Percentiles rank a stretch among this genome's conserved stretches.
These are phyloP conservation scores for Davidsoniella neocaledoniae DNA, from an alignment of 2,329 filamentous ascomycete species.

Conservation along the genomic window DNA sequence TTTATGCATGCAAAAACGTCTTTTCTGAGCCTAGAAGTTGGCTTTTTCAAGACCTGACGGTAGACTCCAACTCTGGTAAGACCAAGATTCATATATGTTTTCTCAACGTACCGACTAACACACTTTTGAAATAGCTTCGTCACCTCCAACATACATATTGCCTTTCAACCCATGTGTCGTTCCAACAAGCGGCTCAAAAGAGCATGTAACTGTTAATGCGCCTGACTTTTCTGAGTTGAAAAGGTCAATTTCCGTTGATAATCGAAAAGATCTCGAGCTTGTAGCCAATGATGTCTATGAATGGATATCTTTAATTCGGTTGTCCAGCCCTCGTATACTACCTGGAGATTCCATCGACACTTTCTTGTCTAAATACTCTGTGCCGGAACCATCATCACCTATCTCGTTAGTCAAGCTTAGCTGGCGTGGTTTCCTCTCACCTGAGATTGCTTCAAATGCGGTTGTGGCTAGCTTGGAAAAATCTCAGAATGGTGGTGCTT, in stretches of 20 bases:
- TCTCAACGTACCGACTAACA: neutral
- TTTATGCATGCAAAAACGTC: conserved; percentile 65
- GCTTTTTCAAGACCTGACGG: conserved; percentile 55
- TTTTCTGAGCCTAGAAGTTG: conserved; percentile 52
- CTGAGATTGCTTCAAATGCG: conserved; percentile 30
- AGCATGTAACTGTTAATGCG: no score
- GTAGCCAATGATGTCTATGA: conserved; percentile 50
- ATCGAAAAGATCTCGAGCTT: conserved; percentile 13
- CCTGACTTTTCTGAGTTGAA: no score
- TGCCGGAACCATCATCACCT: conserved; percentile 12
- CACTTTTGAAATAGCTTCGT: neutral
- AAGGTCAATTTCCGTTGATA: no score
- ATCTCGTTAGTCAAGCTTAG: conserved; percentile 30
- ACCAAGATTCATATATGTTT: neutral
- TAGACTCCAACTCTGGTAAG: neutral
- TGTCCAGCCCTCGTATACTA: conserved; percentile 47
- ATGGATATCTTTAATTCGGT: conserved; percentile 53
- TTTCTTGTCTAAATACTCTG: conserved; percentile 48
- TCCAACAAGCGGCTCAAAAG: neutral
- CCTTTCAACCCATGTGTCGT: conserved; percentile 14
- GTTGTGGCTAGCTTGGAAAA: neutral
- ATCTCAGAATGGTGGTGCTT: neutral
- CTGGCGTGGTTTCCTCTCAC: conserved; percentile 42
- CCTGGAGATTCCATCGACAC: conserved; percentile 44
- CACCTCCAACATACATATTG: conserved; percentile 1